Base-by-base conservation (phyloP, 176 grass and related monocot genomes). In the Chrysopogon serrulatus region DNA sequence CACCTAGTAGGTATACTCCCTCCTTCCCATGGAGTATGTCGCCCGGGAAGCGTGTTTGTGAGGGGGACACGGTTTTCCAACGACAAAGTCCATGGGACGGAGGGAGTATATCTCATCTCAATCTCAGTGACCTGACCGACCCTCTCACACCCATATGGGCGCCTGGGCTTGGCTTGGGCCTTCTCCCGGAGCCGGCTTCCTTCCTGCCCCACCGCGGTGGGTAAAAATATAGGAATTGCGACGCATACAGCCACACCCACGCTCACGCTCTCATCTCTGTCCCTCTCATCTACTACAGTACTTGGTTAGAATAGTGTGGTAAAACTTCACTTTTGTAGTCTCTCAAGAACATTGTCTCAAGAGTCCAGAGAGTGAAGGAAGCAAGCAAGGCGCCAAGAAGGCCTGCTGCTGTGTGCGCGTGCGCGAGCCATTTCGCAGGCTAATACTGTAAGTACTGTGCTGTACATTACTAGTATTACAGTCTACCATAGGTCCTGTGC, bases 301-400 rank as follows among this genome's bases (percentile, higher is more conserved):
- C n/a, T n/a, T n/a, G n/a, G 62, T 74, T 83, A 77, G 19, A 83
- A 78, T 66, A 57, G 65, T 71, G 81, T 49, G 73, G 84, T 86
- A 67, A 85, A 74, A 79, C 35, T 66, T 77, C 15, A 37, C 13
- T 70, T 87, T 90, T 95, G 79, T 84, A 95, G 87, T 27, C 54
- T 54, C 61, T 81, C 87, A 74, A 92, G 13, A 80, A 92, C 40
- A 83, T 86, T 92, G 92, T 92, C 87, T 45, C 13, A 18, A 84
- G 35, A 27, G 31, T 57, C 34, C n/a, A 37, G 23, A 69, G 40
- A 39, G 34, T 19, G 48, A 53, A 7, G 19, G 48, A 53, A 54
- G 21, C 51, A 23, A 54, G 21, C 51, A 23, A 54, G 21, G 51
- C 21, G 51, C 21, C 51, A 54, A 54, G 19, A 37, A 68, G 49